Evolutionary conservation across 106 monocot species (phyloP).

Genomic region (Gastrodia elata): DNA sequence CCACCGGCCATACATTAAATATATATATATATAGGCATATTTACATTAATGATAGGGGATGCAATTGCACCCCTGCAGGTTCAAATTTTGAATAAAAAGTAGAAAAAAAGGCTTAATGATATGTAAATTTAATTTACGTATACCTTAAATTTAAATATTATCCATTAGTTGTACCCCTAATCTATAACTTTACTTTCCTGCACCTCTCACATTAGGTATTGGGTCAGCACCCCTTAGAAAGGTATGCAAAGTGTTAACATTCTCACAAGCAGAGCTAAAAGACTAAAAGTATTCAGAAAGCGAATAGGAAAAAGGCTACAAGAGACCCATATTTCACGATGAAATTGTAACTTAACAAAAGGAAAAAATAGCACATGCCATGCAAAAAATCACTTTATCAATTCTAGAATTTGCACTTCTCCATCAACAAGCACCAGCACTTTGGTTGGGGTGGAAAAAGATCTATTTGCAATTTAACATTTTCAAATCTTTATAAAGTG

Average conservation of each 20-base stretch:
- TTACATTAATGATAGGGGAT: no score
- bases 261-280: not conserved
- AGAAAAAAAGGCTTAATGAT: not conserved
- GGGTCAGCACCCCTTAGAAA: no score
- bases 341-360: not conserved
- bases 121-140: no score
- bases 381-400: not conserved
- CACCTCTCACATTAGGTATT: no score
- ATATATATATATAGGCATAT: no score
- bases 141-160: no score
- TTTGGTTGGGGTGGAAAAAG: not conserved
- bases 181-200: no score
- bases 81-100: no score
- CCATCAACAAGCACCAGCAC: not conserved
- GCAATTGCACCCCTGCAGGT: no score
- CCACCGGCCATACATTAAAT: no score
- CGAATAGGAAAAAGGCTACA: not conserved
- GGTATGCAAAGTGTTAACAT: not conserved
- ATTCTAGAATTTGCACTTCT: not conserved
- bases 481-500: not conserved
- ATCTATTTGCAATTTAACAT: conserved; percentile 1
- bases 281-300: not conserved
- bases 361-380: not conserved
- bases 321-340: not conserved
- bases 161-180: no score